phyloP scores from a whole-genome alignment of 2,329 filamentous ascomycete genomes.

The Scytalidium lignicola region DNA sequence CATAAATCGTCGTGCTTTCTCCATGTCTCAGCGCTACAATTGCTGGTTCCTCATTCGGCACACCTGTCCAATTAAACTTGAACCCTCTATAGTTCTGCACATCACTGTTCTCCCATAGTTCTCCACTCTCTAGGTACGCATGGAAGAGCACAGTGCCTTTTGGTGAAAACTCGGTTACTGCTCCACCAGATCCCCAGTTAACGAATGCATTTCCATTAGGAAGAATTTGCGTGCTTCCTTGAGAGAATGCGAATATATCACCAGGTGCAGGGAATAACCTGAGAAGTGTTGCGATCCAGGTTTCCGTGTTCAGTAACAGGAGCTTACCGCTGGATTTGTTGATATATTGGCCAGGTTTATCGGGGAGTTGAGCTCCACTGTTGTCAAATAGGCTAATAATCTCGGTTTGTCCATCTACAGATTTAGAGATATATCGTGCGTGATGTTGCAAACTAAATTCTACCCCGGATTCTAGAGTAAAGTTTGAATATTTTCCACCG shows the following conservation, averaged over 20 bases:
- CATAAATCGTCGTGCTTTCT: conserved; percentile 22
- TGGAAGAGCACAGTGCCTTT: conserved; percentile 19
- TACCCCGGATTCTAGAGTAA: conserved; percentile 34
- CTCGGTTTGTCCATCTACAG: conserved; percentile 32
- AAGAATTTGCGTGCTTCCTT: conserved; percentile 38
- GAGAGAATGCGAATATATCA: conserved; percentile 32
- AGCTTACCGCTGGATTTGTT: conserved; percentile 24
- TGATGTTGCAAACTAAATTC: conserved; percentile 47
- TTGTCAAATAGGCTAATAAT: conserved; percentile 39
- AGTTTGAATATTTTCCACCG: conserved; percentile 40
- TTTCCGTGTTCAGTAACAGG: conserved; percentile 29
- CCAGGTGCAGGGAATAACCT: conserved; percentile 31
- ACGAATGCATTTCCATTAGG: conserved; percentile 37
- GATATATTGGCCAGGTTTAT: neutral
- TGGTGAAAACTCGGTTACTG: conserved; percentile 23
- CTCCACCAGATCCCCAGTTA: conserved; percentile 33
- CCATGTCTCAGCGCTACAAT: conserved; percentile 14
- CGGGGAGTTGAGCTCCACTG: conserved; percentile 12
- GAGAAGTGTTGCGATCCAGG: conserved; percentile 30
- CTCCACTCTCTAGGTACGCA: conserved; percentile 8
- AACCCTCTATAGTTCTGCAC: conserved; percentile 21
- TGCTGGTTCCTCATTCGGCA: conserved; percentile 12
- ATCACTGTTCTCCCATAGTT: neutral
- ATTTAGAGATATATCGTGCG: conserved; percentile 32
- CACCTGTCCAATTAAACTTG: conserved; percentile 24